These are phyloP conservation scores for Avena eriantha DNA, from an alignment of 176 grass and related monocot genomes.

Conservation along the genomic window DNA sequence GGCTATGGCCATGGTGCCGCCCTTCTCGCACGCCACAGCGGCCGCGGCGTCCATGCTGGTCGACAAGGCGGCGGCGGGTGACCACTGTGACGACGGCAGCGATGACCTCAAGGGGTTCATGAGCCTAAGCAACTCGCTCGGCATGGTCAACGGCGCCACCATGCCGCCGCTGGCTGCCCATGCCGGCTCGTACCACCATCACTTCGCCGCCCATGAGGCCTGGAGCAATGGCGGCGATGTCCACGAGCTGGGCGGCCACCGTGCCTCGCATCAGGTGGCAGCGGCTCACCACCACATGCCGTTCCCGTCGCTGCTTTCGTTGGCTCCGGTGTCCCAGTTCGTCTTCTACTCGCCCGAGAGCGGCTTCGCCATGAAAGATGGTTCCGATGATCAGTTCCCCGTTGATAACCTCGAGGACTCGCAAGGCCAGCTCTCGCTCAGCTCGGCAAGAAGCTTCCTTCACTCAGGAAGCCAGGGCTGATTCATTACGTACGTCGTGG, in stretches of 20 bases:
- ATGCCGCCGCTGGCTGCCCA: constrained; percentile 51
- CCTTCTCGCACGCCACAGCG: constrained; percentile 4
- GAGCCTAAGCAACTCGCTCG: constrained; percentile 43
- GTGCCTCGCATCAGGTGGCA: constrained; percentile 18
- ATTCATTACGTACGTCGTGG: neutral
- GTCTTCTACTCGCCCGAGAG: constrained; percentile 66
- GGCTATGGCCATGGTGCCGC: constrained; percentile 31
- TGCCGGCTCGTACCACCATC: constrained; percentile 32
- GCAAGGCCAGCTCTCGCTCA: constrained; percentile 61
- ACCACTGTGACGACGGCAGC: neutral
- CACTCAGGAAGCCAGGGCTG: constrained; percentile 53
- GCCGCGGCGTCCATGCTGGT: neutral
- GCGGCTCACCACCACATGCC: constrained; percentile 44
- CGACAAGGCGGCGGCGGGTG: constrained; percentile 9
- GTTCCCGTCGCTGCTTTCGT: constrained; percentile 67
- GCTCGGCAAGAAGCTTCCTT: constrained; percentile 66
- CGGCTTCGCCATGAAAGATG: constrained; percentile 67
- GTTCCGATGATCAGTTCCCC: constrained; percentile 42
- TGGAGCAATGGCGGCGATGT: constrained; percentile 40
- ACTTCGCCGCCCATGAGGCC: constrained; percentile 35
- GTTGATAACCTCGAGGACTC: constrained; percentile 61
- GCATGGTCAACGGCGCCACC: constrained; percentile 33
- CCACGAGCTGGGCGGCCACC: constrained; percentile 44
- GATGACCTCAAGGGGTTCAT: constrained; percentile 49
- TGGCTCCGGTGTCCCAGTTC: constrained; percentile 67